Percentiles rank a stretch among this genome's conserved stretches.
Conservation (phyloP, 148 eudicot genomes). For the Dysphania ambrosioides region DNA sequence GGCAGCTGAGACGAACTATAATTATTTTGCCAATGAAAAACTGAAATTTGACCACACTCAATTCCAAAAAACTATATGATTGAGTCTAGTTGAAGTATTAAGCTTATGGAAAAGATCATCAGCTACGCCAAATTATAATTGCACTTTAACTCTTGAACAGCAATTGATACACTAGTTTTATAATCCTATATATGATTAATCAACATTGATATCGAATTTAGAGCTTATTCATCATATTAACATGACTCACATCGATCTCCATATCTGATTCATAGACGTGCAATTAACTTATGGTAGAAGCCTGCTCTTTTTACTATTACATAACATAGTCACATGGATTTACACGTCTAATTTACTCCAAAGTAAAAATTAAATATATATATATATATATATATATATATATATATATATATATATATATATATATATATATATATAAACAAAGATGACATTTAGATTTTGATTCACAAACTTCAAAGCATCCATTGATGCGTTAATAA, state of each 20-base stretch:
- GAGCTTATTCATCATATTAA: conserved; percentile 17
- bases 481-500: too few species aligned
- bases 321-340: conserved; percentile 30
- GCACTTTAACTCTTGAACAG: conserved; percentile 16
- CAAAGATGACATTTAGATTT: too few species aligned
- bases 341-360: conserved; percentile 39
- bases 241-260: conserved; percentile 24
- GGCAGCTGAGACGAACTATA: too few species aligned
- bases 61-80: neutral
- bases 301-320: conserved; percentile 21
- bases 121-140: conserved; percentile 3
- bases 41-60: neutral
- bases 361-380: conserved; percentile 24
- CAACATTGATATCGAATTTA: conserved; percentile 14
- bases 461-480: too few species aligned
- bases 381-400: too few species aligned
- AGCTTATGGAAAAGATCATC: neutral
- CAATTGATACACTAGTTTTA: neutral
- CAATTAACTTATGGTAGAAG: conserved; percentile 26
- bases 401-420: too few species aligned
- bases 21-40: too few species aligned
- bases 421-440: too few species aligned
- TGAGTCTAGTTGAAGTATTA: neutral
- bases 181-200: neutral
- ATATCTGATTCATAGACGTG: conserved; percentile 2